Evolutionary conservation across 768 basidiomycete genomes (phyloP).

Genomic region (Dacryopinax spathularia): DNA sequence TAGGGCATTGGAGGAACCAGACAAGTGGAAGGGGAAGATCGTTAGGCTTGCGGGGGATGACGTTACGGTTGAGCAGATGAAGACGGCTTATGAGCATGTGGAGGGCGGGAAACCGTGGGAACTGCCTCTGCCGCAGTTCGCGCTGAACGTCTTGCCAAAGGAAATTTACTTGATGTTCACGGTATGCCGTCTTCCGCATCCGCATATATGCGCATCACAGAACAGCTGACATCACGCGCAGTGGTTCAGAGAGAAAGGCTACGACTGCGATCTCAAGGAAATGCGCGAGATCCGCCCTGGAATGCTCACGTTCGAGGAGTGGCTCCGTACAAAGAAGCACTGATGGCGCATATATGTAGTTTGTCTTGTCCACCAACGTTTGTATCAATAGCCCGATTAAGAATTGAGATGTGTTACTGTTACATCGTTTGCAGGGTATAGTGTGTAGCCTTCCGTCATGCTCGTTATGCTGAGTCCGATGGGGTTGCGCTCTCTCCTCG

Average conservation of each 20-base stretch:
- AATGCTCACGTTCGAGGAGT: slow-evolving; percentile 14
- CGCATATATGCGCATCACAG: too few relatives aligned
- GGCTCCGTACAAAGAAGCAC: slow-evolving; percentile 8
- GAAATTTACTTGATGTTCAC: background rate
- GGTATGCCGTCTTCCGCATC: too few relatives aligned
- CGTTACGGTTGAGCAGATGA: slow-evolving; percentile 8
- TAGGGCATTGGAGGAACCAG: slow-evolving; percentile 16
- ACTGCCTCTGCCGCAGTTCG: background rate
- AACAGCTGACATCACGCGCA: background rate
- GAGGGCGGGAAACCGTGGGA: slow-evolving; percentile 14
- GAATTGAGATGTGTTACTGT: too few relatives aligned
- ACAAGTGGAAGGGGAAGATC: slow-evolving; percentile 12
- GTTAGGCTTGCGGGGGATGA: slow-evolving; percentile 12
- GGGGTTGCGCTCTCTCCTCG: too few relatives aligned
- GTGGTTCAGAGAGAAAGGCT: slow-evolving; percentile 14
- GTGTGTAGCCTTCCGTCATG: background rate
- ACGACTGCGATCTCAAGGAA: slow-evolving; percentile 6
- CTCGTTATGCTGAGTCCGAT: background rate
- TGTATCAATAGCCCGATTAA: background rate
- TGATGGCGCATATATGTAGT: background rate
- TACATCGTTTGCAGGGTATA: too few relatives aligned
- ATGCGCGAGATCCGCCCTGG: slow-evolving; percentile 12
- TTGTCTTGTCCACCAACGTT: too few relatives aligned
- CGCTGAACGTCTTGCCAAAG: background rate
- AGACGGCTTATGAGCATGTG: slow-evolving; percentile 8